A percentile compares a stretch with the other conserved stretches of the same genome.
Conservation (phyloP, 345 rosid species). For the Mangifera indica region DNA sequence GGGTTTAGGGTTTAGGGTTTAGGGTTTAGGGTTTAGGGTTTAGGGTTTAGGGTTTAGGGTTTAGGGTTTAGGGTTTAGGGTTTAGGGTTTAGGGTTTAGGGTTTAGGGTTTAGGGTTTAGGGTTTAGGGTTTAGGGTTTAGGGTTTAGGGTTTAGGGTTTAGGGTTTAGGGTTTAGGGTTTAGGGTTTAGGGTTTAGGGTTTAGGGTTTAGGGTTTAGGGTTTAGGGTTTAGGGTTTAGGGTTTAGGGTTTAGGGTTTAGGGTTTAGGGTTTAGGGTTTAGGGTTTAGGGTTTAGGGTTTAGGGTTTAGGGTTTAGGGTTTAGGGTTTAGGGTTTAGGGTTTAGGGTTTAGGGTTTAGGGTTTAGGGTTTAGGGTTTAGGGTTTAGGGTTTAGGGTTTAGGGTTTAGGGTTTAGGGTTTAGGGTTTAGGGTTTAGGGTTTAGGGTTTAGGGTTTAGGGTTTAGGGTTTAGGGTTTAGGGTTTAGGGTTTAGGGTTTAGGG, state of each 20-base stretch:
- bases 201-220: background rate
- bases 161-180: background rate
- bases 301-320: constrained; percentile 2
- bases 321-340: background rate
- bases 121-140: constrained; percentile 1
- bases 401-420: too few relatives aligned
- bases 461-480: too few relatives aligned
- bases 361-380: constrained; percentile 1
- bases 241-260: background rate
- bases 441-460: too few relatives aligned
- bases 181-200: background rate
- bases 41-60: background rate
- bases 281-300: constrained; percentile 1
- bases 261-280: background rate
- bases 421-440: too few relatives aligned
- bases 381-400: too few relatives aligned
- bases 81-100: background rate
- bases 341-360: background rate
- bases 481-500: too few relatives aligned
- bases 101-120: constrained; percentile 2
- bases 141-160: background rate
- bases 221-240: background rate
- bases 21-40: constrained; percentile 1
- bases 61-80: background rate
- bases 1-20: constrained; percentile 2